Evolutionary conservation across 257 asterid genomes (phyloP), one percentile per base, ranked within the genome.

Genomic region (Ligustrum vulgare): DNA sequence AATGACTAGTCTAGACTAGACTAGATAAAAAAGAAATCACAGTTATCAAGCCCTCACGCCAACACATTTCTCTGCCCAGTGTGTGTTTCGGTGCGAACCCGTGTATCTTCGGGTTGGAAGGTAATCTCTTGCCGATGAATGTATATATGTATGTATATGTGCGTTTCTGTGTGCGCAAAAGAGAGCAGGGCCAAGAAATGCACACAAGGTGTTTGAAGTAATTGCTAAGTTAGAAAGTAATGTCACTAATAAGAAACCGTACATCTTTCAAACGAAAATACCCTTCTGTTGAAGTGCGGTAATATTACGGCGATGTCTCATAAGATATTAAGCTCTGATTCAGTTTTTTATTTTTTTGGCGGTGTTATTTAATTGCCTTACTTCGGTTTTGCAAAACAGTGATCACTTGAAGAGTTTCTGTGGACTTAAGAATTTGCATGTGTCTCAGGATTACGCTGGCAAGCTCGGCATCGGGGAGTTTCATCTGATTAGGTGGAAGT

Each of bases 191-290:
- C 32, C 0, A 5, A 58, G 13, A 58, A 9, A 9, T 22, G 66
- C 66, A 20, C 31, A 8, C 28, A 58, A 84, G 80, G 49, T 77
- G 78, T 82, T 82, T 72, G 86, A 79, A 4, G 81, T 67, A 79
- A 82, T 79, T 74, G 70, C 82, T 71, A 64, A 74, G 62, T 72
- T 20, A 68, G 76, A 71, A 67, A 12, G 66, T 71, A 5, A 23
- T 2, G 12, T 56, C 13, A n/a, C 28, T 54, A 20, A 20, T 22
- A 56, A 20, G 6, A 5, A 4, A 56, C 32, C 31, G 12, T 5
- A 56, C 60, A 15, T 49, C 60, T 49, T 56, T 8, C 28, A 22
- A 6, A 20, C 11, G 32, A n/a, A 56, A 7, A 22, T 20, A 9
- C 65, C 32, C 2, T 58, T 8, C 13, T 58, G 12, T 58, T 58